Percentiles rank a stretch among this genome's conserved stretches.
These are phyloP conservation scores for Inonotus obliquus DNA, from an alignment of 1,284 basidiomycete genomes.

Conservation along the genomic window DNA sequence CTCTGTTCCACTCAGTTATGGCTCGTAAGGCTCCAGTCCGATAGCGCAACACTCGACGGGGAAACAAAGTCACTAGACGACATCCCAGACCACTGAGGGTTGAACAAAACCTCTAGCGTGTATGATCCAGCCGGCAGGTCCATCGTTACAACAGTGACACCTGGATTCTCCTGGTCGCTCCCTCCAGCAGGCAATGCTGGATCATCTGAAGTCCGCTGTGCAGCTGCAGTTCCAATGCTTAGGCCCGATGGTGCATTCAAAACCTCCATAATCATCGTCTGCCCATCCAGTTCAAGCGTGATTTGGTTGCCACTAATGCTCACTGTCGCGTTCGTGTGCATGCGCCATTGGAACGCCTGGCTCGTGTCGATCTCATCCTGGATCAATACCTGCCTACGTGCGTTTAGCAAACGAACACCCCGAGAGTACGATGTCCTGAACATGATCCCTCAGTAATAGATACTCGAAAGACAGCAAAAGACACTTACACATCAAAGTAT, in stretches of 20 bases:
- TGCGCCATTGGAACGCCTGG: conserved; percentile 77
- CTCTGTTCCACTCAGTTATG: conserved; percentile 42
- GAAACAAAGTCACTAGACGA: conserved; percentile 56
- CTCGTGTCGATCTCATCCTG: conserved; percentile 78
- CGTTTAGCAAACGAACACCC: conserved; percentile 85
- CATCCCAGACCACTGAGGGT: conserved; percentile 76
- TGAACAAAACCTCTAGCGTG: conserved; percentile 78
- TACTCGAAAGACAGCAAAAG: conserved; percentile 5
- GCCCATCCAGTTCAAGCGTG: conserved; percentile 44
- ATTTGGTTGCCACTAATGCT: conserved; percentile 52
- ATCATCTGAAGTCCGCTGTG: conserved; percentile 56
- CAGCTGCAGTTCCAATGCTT: conserved; percentile 41
- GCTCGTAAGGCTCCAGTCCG: conserved; percentile 68
- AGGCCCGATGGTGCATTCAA: conserved; percentile 61
- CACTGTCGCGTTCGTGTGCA: conserved; percentile 88
- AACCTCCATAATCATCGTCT: conserved; percentile 44
- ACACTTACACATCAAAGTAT: conserved; percentile 70
- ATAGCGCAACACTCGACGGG: conserved; percentile 60
- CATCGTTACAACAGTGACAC: conserved; percentile 79
- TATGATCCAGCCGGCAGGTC: conserved; percentile 65
- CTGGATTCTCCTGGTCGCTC: conserved; percentile 72
- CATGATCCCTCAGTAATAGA: conserved; percentile 9
- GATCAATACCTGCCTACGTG: conserved; percentile 84
- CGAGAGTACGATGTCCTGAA: conserved; percentile 66
- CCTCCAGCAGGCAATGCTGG: conserved; percentile 51